Base-by-base conservation (phyloP, 108 stramenopile species). In the Seminavis robusta region DNA sequence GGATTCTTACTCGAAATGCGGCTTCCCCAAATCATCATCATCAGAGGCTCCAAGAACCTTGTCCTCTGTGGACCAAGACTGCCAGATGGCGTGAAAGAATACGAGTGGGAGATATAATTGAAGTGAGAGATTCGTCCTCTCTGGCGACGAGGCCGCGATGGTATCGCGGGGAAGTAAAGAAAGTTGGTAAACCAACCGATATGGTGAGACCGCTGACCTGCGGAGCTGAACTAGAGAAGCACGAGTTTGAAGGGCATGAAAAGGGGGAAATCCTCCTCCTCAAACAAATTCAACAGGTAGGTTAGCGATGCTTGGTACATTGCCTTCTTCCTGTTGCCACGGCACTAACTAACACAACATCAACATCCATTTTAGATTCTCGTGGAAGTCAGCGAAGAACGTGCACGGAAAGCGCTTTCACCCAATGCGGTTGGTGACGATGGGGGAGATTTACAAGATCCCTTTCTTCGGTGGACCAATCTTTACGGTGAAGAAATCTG, bases 401-500 rank as follows among this genome's bases (percentile, higher is more conserved):
- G 53, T 34, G 33, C 44, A 24, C 68, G 59, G 45, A 67, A 65
- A 24, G 32, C 32, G 19, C 38, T 46, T 46, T 50, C 44, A 29
- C 36, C 30, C 3, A 44, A 61, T 34, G 33, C 20, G 4, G 11
- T 30, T 10, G 24, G 33, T 53, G 52, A 15, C 3, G 65, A 66
- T 54, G 27, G 43, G 0, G 47, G 59, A 30, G 46, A 49, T 32
- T 49, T 65, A 33, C 54, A 72, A 16, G 81, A 83, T 4, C 84
- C 88, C 1, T 78, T 69, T 58, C 67, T 81, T 17, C 73, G 88
- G 57, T 90, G 88, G 88, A 67, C 84, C 16, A 81, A 85, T 53
- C 66, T 90, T 0, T 90, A 84, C 55, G 80, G 88, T 9, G 88
- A 90, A 71, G 88, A 90, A 64, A 63, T 90, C n/a, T 86, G 84